Evolutionary conservation across 768 basidiomycete genomes (phyloP).

Genomic region (Russula foetens): DNA sequence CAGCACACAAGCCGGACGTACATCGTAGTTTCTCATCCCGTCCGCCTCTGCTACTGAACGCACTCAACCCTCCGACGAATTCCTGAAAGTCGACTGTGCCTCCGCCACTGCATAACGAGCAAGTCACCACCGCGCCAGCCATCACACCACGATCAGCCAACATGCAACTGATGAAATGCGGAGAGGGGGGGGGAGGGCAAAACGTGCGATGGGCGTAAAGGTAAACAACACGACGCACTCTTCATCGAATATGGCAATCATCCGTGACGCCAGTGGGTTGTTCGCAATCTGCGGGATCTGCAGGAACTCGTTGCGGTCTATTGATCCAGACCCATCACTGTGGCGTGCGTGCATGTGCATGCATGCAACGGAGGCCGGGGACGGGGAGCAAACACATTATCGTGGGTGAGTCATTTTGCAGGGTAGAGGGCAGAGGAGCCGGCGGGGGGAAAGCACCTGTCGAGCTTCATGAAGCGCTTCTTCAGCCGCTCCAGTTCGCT

Average conservation of each 20-base stretch:
- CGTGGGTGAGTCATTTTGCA: not conserved
- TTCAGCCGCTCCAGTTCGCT: slow-evolving; percentile 91
- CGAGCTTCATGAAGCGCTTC: slow-evolving; percentile 99
- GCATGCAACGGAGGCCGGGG: not conserved
- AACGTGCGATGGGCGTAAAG: too few relatives aligned
- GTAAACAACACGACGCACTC: slow-evolving; percentile 59
- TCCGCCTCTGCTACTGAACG: slow-evolving; percentile 94
- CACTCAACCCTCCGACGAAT: slow-evolving; percentile 95
- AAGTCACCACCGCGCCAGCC: not conserved
- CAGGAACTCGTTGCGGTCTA: slow-evolving; percentile 97
- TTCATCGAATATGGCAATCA: slow-evolving; percentile 99
- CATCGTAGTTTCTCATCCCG: slow-evolving; percentile 95
- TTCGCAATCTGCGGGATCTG: slow-evolving; percentile 99
- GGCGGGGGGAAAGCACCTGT: slow-evolving; percentile 48
- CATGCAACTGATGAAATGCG: too few relatives aligned
- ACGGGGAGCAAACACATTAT: not conserved
- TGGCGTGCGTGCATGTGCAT: too few relatives aligned
- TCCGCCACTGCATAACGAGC: slow-evolving; percentile 61
- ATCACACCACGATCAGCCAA: not conserved
- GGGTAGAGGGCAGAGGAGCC: not conserved
- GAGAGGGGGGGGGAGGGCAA: not conserved
- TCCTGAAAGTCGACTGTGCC: slow-evolving; percentile 99
- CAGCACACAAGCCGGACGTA: slow-evolving; percentile 34
- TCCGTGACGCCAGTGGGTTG: slow-evolving; percentile 90
- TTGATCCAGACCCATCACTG: slow-evolving; percentile 94